Evolutionary conservation across 1,284 basidiomycete species (phyloP), one percentile per base, ranked within the genome.

Genomic region (Irpex lacteus): DNA sequence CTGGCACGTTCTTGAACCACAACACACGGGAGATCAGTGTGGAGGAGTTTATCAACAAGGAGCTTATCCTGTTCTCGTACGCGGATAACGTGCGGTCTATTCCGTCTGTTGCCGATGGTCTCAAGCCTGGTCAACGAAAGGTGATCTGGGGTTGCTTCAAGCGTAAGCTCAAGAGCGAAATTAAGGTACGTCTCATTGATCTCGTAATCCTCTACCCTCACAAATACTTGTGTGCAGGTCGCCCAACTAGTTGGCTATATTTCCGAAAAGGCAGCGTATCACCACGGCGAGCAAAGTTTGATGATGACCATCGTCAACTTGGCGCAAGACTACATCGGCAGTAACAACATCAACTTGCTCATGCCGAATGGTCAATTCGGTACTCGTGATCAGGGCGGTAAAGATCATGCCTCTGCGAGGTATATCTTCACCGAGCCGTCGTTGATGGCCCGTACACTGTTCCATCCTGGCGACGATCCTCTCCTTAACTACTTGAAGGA

Each of bases 101-200:
- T 70, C 94, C 98, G 18, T 95, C 93, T 0, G 86, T 95, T 13
- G 90, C 91, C 4, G 98, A 99, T 74, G 98, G 98, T 40, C 82
- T 99, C 68, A 99, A 99, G 78, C 98, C 98, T n/a, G 97, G 96
- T 77, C 98, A 99, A 75, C 86, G 98, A 62, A 99, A 99, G 77
- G 94, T 99, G 62, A 85, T 99, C 40, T 99, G 94, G 85, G 93
- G 85, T 70, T 96, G 93, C 77, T 99, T 98, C 85, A 97, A 95
- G 79, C 88, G 94, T 66, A 98, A 98, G 69, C 79, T 98, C 68
- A 94, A 91, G 78, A 89, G 86, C 70, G 95, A 98, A 77, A 90
- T 98, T 81, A 99, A 98, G 85, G 91, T 4, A 32, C 32, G 32
- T 4, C 3, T 32, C 3, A 26, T 32, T 32, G 2, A 32, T 4